These are phyloP conservation scores for Penicillium concentricum DNA, from an alignment of 2,329 filamentous ascomycete genomes.

Conservation along the genomic window DNA sequence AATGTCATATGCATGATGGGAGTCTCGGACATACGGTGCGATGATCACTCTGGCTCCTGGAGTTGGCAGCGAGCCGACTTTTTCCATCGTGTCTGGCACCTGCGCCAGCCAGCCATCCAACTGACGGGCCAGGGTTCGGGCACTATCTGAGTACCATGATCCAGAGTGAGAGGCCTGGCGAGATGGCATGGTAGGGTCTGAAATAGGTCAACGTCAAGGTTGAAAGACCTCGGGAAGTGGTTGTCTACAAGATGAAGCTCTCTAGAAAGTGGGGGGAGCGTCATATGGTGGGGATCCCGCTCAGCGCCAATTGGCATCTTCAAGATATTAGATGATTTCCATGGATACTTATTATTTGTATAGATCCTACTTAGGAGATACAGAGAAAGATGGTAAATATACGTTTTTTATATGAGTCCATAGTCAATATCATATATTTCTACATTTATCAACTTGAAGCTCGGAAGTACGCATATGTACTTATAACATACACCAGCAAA, in stretches of 20 bases:
- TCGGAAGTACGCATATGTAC: not conserved
- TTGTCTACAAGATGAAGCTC: conserved; percentile 10
- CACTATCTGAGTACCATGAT: conserved; percentile 75
- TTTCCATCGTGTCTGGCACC: conserved; percentile 67
- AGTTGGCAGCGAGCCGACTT: conserved; percentile 65
- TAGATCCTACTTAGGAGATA: not conserved
- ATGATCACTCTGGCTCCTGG: conserved; percentile 80
- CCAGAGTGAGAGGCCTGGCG: conserved; percentile 74
- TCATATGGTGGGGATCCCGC: conserved; percentile 28
- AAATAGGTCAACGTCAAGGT: not conserved
- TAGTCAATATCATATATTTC: not conserved
- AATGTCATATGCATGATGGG: not conserved
- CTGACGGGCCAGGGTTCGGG: conserved; percentile 60
- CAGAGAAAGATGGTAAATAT: not conserved
- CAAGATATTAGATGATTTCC: not conserved
- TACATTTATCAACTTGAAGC: not conserved
- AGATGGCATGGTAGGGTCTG: conserved; percentile 32
- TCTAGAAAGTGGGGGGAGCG: conserved; percentile 29
- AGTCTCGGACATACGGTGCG: conserved; percentile 69
- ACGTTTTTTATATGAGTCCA: not conserved
- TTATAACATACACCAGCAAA: not conserved
- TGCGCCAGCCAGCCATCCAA: conserved; percentile 72
- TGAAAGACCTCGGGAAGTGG: not conserved
- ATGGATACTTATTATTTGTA: no score
- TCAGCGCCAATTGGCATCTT: not conserved